Base-by-base conservation (phyloP, 306 rosid genomes). In the Biancaea sappan region DNA sequence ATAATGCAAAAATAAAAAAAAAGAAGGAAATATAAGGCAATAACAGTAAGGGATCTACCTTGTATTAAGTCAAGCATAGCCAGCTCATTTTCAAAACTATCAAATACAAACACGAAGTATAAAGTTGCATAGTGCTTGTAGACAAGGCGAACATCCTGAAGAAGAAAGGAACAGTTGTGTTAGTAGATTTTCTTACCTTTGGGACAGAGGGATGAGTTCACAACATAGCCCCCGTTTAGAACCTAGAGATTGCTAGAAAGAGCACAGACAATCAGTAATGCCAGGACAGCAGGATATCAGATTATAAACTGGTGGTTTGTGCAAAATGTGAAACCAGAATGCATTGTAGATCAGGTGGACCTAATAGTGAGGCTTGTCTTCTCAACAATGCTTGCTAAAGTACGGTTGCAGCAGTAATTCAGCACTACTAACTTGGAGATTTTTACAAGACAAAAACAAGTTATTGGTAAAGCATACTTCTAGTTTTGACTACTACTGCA, bases 1-100 rank as follows among this genome's bases (percentile, higher is more conserved):
- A 75, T 19, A 81, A 34, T 16, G 41, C 32, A 31, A 11, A 14
- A 75, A n/a, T n/a, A n/a, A n/a, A n/a, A n/a, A n/a, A n/a, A n/a
- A n/a, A n/a, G n/a, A n/a, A n/a, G n/a, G n/a, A 54, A 72, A 34
- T 8, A 15, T 43, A 28, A 77, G 28, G 48, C 15, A 60, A 62
- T 19, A 52, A 43, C 0, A 72, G 68, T 28, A 16, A 40, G 61
- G 75, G 43, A 71, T 25, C 28, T 78, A 95, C 99, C 99, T 95
- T 95, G 98, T 72, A 92, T 95, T 77, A 92, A 75, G 79, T 95
- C 99, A 21, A 92, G 98, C 91, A 95, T 92, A 57, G 98, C 99
- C 52, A 95, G 99, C 88, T 92, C 98, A 31, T 92, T 95, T 82
- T 95, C 99, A 77, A 93, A 87, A 73, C 98, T 81, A 84, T 95